phyloP scores from a whole-genome alignment of 192 early-diverging fungal species.

The Podila verticillata region DNA sequence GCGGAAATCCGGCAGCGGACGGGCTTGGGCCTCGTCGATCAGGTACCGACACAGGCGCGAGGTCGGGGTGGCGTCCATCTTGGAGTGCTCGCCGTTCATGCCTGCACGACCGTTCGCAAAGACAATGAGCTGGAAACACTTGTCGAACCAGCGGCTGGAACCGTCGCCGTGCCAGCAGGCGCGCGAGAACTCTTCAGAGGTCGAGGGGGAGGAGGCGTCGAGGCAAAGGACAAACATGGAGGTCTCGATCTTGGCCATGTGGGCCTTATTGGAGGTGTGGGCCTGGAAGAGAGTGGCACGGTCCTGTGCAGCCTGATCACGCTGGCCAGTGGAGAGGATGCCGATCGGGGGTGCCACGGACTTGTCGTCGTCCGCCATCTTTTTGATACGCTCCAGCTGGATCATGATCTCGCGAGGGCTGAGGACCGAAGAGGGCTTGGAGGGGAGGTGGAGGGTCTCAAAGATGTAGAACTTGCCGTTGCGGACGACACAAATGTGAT shows the following conservation, averaged over 20 bases:
- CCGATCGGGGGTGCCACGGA: slow-evolving; percentile 62
- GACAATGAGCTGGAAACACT: slow-evolving; percentile 71
- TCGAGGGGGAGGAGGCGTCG: slow-evolving; percentile 74
- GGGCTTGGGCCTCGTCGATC: slow-evolving; percentile 61
- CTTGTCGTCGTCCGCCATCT: slow-evolving; percentile 61
- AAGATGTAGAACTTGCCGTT: slow-evolving; percentile 82
- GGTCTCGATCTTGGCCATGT: slow-evolving; percentile 76
- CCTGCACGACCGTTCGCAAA: slow-evolving; percentile 78
- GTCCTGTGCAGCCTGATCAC: slow-evolving; percentile 63
- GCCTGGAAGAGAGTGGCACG: slow-evolving; percentile 68
- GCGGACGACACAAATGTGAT: slow-evolving; percentile 78
- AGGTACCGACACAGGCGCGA: slow-evolving; percentile 74
- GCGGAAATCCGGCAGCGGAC: slow-evolving; percentile 24
- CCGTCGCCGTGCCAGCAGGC: slow-evolving; percentile 86
- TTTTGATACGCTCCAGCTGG: slow-evolving; percentile 75
- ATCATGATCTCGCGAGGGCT: slow-evolving; percentile 55
- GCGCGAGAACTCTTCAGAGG: slow-evolving; percentile 74
- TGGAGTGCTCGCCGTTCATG: slow-evolving; percentile 67
- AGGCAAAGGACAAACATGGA: slow-evolving; percentile 83
- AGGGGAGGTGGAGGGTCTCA: slow-evolving; percentile 58
- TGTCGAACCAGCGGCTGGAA: slow-evolving; percentile 93
- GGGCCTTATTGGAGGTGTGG: slow-evolving; percentile 66
- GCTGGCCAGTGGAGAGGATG: slow-evolving; percentile 62
- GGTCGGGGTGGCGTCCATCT: slow-evolving; percentile 86
- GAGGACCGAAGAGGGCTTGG: slow-evolving; percentile 50